phyloP scores from a whole-genome alignment of 768 basidiomycete species.

The Lyophyllum shimeji region DNA sequence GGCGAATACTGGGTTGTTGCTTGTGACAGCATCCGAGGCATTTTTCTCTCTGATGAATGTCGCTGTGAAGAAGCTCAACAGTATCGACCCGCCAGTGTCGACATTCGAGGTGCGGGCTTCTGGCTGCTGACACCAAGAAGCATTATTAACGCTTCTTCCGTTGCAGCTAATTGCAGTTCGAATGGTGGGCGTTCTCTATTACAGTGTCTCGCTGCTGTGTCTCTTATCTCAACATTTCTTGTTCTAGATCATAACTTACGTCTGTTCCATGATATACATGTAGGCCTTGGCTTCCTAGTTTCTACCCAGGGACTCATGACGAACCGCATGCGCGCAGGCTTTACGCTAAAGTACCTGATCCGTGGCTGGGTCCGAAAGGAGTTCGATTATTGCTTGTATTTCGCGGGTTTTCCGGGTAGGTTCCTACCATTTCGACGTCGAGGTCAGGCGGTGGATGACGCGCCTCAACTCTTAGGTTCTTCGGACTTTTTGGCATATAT shows the following conservation, averaged over 20 bases:
- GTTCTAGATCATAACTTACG: slow-evolving; percentile 48
- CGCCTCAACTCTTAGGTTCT: not conserved
- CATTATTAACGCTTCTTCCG: not conserved
- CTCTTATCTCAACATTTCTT: not conserved
- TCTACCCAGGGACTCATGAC: not conserved
- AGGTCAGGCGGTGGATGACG: not conserved
- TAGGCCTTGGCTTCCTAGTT: slow-evolving; percentile 19
- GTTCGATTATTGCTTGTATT: slow-evolving; percentile 56
- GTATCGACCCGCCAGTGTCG: slow-evolving; percentile 55
- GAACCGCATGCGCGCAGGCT: slow-evolving; percentile 24
- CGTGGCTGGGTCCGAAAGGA: slow-evolving; percentile 67
- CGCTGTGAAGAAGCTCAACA: slow-evolving; percentile 61
- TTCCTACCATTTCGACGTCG: not conserved
- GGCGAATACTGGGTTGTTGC: slow-evolving; percentile 56
- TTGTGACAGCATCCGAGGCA: slow-evolving; percentile 56
- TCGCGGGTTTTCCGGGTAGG: slow-evolving; percentile 66
- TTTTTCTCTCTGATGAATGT: slow-evolving; percentile 64
- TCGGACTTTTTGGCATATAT: slow-evolving; percentile 41
- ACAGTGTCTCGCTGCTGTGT: not conserved
- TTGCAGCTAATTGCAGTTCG: slow-evolving; percentile 52
- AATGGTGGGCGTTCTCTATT: slow-evolving; percentile 42
- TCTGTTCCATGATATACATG: slow-evolving; percentile 54
- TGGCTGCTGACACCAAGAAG: not conserved
- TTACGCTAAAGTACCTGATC: slow-evolving; percentile 46
- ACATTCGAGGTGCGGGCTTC: slow-evolving; percentile 45